Evolutionary conservation across 495 filamentous ascomycete species (phyloP).

Genomic region (Elaphomyces granulatus): DNA sequence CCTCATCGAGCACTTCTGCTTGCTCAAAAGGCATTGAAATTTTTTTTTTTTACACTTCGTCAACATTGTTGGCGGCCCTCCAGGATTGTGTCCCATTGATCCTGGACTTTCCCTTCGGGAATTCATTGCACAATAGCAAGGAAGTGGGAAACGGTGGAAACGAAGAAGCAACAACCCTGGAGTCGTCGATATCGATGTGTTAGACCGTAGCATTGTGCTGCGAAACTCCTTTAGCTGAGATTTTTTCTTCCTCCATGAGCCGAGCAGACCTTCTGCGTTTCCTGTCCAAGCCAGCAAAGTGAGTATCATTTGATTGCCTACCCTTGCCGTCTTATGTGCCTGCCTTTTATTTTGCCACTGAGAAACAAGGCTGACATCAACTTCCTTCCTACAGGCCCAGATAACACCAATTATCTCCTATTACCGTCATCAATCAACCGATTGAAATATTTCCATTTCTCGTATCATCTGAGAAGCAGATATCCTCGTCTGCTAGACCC

Average conservation of each 20-base stretch:
- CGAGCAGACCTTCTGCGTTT: conserved; percentile 84
- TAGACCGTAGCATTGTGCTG: conserved; percentile 23
- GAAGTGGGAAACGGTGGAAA: no score
- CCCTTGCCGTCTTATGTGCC: conserved; percentile 1
- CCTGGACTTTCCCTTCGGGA: no score
- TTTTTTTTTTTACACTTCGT: no score
- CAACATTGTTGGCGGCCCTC: no score
- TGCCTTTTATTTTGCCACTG: conserved; percentile 5
- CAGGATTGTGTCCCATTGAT: no score
- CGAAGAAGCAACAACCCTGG: no score
- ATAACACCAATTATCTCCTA: conserved; percentile 49
- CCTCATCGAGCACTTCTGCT: no score
- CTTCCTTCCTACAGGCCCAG: conserved; percentile 50
- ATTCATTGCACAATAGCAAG: no score
- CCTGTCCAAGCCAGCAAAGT: conserved; percentile 95
- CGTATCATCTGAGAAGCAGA: conserved; percentile 36
- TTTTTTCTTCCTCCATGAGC: conserved; percentile 58
- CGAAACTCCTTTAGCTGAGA: conserved; percentile 25
- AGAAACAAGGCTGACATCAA: conserved; percentile 2
- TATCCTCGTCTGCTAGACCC: conserved; percentile 81
- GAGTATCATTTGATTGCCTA: conserved; percentile 19
- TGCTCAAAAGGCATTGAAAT: no score
- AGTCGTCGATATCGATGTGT: conserved; percentile 20
- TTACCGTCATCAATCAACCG: conserved; percentile 6
- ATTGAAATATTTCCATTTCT: conserved; percentile 10